These are phyloP conservation scores for Xylariomycetidae sp. DNA, from an alignment of 2,329 filamentous ascomycete genomes.

Conservation along the genomic window DNA sequence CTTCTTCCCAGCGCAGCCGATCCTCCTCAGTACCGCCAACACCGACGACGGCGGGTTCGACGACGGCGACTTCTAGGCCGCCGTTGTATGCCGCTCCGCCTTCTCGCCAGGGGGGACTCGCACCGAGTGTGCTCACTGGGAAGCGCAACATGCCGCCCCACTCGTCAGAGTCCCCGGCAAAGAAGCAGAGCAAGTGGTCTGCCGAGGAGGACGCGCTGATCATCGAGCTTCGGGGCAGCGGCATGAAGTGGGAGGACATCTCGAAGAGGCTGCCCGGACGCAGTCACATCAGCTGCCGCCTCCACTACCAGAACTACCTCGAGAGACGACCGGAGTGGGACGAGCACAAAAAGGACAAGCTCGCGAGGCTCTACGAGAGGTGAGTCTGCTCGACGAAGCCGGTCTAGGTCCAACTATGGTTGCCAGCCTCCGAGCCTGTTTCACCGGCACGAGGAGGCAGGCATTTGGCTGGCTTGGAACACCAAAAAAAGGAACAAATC, in stretches of 20 bases:
- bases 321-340: constrained; percentile 93
- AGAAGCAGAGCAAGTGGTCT: constrained; percentile 97
- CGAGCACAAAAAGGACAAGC: constrained; percentile 95
- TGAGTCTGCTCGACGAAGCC: constrained; percentile 38
- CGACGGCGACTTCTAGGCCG: constrained; percentile 22
- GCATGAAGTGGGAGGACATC: constrained; percentile 99
- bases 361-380: constrained; percentile 92
- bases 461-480: too few relatives aligned
- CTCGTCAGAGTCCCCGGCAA: constrained; percentile 63
- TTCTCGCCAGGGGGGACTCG: constrained; percentile 23
- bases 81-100: constrained; percentile 19
- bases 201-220: constrained; percentile 89
- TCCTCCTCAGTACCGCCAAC: constrained; percentile 31
- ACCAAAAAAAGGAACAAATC: constrained; percentile 4
- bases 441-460: too few relatives aligned
- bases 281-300: constrained; percentile 86
- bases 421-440: not conserved
- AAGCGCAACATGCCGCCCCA: constrained; percentile 51
- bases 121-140: constrained; percentile 24
- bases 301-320: constrained; percentile 96
- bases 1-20: constrained; percentile 33
- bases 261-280: constrained; percentile 84
- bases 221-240: constrained; percentile 80
- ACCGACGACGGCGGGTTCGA: constrained; percentile 31
- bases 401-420: constrained; percentile 2